Conservation (phyloP, 805 yeast species). For the Kockiozyma suomiensis region DNA sequence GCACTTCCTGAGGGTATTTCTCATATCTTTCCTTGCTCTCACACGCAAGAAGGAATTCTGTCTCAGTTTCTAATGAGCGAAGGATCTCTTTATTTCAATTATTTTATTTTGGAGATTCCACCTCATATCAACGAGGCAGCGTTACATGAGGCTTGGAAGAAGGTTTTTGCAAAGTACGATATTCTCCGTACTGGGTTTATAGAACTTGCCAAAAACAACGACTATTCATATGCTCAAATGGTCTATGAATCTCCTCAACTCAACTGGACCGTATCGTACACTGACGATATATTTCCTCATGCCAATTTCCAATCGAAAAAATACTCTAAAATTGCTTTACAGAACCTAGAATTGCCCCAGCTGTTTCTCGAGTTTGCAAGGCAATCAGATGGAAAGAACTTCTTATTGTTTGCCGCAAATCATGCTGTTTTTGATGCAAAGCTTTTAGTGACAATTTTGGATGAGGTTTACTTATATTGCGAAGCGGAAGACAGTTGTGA, state of each 20-base stretch:
- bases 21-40: constrained; percentile 30
- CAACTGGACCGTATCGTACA: neutral
- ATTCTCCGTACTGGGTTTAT: constrained; percentile 33
- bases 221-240: constrained; percentile 31
- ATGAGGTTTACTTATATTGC: constrained; percentile 3
- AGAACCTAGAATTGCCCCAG: constrained; percentile 21
- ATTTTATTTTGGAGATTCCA: constrained; percentile 25
- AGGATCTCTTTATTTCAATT: constrained; percentile 28
- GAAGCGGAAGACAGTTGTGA: neutral
- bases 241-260: constrained; percentile 5
- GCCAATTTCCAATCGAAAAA: neutral
- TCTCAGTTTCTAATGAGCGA: constrained; percentile 21
- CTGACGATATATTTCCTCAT: constrained; percentile 3
- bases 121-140: neutral
- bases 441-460: constrained; percentile 8
- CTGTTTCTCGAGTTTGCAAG: constrained; percentile 20
- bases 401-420: constrained; percentile 21
- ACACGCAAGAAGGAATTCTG: constrained; percentile 31
- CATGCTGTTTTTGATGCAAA: constrained; percentile 36
- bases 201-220: constrained; percentile 10
- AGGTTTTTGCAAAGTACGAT: constrained; percentile 12
- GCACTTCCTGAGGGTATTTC: neutral
- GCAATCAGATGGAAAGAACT: neutral
- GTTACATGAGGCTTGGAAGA: constrained; percentile 17
- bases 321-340: constrained; percentile 1